Conservation (phyloP, 352 stramenopile genomes). For the Saprolegnia parasitica region DNA sequence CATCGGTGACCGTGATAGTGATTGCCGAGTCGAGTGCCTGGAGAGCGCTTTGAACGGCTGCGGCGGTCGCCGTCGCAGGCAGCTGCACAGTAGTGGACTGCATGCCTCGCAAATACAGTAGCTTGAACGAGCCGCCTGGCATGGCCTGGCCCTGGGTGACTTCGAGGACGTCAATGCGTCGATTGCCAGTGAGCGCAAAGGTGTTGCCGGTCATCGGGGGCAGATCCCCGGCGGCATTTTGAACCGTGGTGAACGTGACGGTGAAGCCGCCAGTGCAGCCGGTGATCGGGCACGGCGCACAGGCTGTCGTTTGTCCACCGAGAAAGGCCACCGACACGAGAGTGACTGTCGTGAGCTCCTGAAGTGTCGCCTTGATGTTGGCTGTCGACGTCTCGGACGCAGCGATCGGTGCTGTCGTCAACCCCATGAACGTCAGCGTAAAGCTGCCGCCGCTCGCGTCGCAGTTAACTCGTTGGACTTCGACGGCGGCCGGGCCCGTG, state of each 20-base stretch:
- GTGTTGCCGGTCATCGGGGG: constrained; percentile 80
- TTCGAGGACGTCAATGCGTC: constrained; percentile 80
- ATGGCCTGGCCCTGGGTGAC: constrained; percentile 75
- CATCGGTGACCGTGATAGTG: constrained; percentile 65
- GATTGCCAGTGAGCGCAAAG: constrained; percentile 83
- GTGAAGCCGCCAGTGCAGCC: constrained; percentile 71
- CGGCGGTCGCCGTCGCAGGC: constrained; percentile 42
- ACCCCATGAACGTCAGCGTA: constrained; percentile 71
- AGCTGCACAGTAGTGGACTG: constrained; percentile 74
- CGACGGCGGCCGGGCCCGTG: constrained; percentile 40
- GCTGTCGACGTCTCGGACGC: constrained; percentile 61
- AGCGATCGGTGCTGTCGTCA: constrained; percentile 85
- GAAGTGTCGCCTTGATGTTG: constrained; percentile 79
- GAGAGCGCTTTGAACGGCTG: constrained; percentile 65
- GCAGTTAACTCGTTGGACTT: constrained; percentile 90
- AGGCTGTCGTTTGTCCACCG: constrained; percentile 52
- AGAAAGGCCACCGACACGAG: constrained; percentile 78
- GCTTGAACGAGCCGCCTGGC: constrained; percentile 86
- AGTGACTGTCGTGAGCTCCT: constrained; percentile 87
- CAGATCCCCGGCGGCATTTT: constrained; percentile 79
- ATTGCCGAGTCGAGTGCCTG: constrained; percentile 77
- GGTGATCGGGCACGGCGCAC: constrained; percentile 50
- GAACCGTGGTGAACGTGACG: constrained; percentile 86
- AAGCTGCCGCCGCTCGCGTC: constrained; percentile 90
- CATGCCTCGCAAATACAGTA: constrained; percentile 78